Base-by-base conservation (phyloP, 768 basidiomycete species). In the Tephrocybe sp. region DNA sequence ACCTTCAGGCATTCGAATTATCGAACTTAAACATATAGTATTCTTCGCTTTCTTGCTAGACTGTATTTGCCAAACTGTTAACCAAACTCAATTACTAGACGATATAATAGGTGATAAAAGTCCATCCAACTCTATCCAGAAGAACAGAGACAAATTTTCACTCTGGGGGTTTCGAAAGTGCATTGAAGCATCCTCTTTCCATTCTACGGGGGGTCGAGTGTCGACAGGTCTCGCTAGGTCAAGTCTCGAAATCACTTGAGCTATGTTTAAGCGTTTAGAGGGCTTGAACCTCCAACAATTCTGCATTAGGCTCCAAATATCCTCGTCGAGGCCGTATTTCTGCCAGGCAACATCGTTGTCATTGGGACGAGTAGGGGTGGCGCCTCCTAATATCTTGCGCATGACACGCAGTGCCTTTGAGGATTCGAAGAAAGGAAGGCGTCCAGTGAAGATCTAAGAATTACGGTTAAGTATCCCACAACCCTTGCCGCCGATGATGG, bases 391-490 rank as follows among this genome's bases (percentile, higher is more conserved):
- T 4, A 63, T 53, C 13, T 47, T 49, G 0, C 45, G 31, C 30
- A 62, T 55, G 14, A 64, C 49, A 9, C 54, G 52, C 19, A 39
- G 42, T 11, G 49, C 53, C 2, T 48, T 49, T 23, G 35, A 22
- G n/a, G 44, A 35, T 39, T 60, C 52, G 22, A 52, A 44, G 45
- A 58, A 62, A 13, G 63, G 61, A n/a, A 59, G 46, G 7, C 43
- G 36, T 17, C 57, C 58, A 4, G 57, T 57, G 22, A 60, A 54
- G 10, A 59, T 49, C 59, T 58, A 12, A 2, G 11, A 20, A n/a
- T 26, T 5, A 4, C 22, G 2, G 11, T n/a, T 30, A 3, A 23
- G 7, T 3, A 23, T 42, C 6, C 5, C 10, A 41, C 9, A 26
- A 26, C 26, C 26, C 26, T 26, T 26, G 26, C 22, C 3, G 22